phyloP scores from a whole-genome alignment of 108 stramenopile genomes.

The Fragilaria crotonensis region DNA sequence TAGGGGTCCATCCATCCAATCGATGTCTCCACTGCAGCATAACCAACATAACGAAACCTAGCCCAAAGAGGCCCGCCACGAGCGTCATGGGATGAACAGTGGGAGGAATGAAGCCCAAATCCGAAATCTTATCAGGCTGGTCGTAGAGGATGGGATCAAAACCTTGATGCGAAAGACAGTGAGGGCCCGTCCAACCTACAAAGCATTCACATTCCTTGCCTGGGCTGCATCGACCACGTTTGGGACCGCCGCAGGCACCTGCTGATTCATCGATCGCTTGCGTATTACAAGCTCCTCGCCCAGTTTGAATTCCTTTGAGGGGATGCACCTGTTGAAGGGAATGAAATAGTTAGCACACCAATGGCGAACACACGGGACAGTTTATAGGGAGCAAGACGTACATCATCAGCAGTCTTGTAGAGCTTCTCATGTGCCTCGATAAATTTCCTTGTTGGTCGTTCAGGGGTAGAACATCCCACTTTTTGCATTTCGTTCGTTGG shows the following conservation, averaged over 20 bases:
- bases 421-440: conserved; percentile 83
- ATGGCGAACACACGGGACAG: not conserved
- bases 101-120: conserved; percentile 65
- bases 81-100: conserved; percentile 17
- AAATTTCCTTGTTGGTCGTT: conserved; percentile 80
- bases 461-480: conserved; percentile 84
- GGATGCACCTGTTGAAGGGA: conserved; percentile 31
- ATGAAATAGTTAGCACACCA: not conserved
- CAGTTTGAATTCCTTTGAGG: conserved; percentile 61
- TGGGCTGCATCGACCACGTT: conserved; percentile 49
- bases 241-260: conserved; percentile 56
- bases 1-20: conserved; percentile 47
- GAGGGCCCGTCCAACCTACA: conserved; percentile 76
- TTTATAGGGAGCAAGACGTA: conserved; percentile 4
- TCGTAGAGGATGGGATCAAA: conserved; percentile 72
- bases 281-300: conserved; percentile 55
- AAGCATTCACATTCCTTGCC: conserved; percentile 62
- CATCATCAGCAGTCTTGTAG: conserved; percentile 65
- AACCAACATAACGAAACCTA: conserved; percentile 12
- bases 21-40: conserved; percentile 20
- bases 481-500: conserved; percentile 65
- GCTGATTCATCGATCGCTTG: conserved; percentile 12
- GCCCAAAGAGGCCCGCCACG: conserved; percentile 16
- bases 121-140: conserved; percentile 46
- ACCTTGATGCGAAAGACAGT: conserved; percentile 58